Conservation (phyloP, 805 yeast species). For the Schizosaccharomyces lindneri region DNA sequence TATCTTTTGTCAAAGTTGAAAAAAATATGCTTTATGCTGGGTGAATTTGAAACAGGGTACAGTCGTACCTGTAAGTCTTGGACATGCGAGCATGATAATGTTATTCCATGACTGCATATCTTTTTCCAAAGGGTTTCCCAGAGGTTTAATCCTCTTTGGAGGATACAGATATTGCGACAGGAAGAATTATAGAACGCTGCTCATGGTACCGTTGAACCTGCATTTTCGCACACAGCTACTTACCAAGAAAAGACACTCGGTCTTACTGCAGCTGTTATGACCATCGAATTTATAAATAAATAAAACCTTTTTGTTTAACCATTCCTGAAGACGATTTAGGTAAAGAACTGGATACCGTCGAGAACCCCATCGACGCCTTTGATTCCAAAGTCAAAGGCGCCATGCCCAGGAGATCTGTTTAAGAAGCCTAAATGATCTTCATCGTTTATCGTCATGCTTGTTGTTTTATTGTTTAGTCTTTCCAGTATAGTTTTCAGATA, state of each 20-base stretch:
- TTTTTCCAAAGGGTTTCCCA: conserved; percentile 84
- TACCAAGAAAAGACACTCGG: conserved; percentile 41
- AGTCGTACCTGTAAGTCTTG: conserved; percentile 90
- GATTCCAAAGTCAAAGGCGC: neutral
- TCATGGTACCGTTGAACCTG: neutral
- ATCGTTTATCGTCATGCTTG: no score
- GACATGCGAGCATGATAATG: conserved; percentile 64
- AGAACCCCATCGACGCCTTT: neutral
- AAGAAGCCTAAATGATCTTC: neutral
- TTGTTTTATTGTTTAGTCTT: no score
- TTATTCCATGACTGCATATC: conserved; percentile 70
- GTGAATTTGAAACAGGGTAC: conserved; percentile 92
- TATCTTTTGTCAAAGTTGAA: conserved; percentile 32
- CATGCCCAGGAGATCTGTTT: neutral
- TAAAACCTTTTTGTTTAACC: no score
- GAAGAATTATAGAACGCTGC: conserved; percentile 19
- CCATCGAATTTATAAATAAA: no score
- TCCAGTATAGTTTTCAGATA: no score
- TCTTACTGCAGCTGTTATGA: no score
- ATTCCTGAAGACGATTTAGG: conserved; percentile 65
- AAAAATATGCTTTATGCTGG: conserved; percentile 76
- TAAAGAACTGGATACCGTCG: conserved; percentile 30
- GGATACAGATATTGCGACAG: conserved; percentile 75
- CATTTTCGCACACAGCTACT: neutral
- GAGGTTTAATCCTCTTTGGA: conserved; percentile 81